Evolutionary conservation across 768 basidiomycete genomes (phyloP), one percentile per base, ranked within the genome.

Genomic region (Lactarius psammicola): DNA sequence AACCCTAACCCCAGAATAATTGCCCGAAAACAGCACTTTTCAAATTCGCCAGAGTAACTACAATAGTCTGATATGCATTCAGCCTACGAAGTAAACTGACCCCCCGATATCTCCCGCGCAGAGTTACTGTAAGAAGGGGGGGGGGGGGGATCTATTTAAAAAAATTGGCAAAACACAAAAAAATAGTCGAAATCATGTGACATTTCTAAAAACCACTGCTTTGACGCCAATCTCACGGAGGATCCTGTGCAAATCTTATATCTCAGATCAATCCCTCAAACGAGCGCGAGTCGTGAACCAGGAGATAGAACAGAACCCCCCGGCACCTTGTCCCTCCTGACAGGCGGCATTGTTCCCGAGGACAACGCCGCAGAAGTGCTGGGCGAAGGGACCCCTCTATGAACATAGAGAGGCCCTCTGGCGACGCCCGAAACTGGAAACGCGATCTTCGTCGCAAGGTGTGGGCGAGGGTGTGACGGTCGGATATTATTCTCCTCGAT

Each of bases 391-490:
- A 7, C 18, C 13, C 17, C 46, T 49, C 28, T 8, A 31, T 20
- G 23, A 13, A 6, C 23, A 31, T 30, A 18, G 34, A n/a, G n/a
- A n/a, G n/a, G n/a, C n/a, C 56, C 17, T 30, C 61, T 44, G 56
- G 23, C 13, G 8, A 66, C 42, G 13, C 65, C 57, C 3, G 56
- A 33, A 17, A 42, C 61, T 38, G 65, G 65, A 31, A 23, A 23
- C 15, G 65, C 49, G 17, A 58, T 11, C 26, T 38, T 66, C 31
- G 38, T 28, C 23, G 36, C 2, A 11, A 28, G 61, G 2, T 26
- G 33, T 18, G 44, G 56, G n/a, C 49, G 49, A 13, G 38, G 49
- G 9, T 4, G 40, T 13, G 61, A 13, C 13, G 4, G 40, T 17
- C 11, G 56, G 28, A 23, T 2, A 30, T 5, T 40, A 23, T 2